Base-by-base conservation (phyloP, 2,329 filamentous ascomycete genomes). In the Lachnellula occidentalis region DNA sequence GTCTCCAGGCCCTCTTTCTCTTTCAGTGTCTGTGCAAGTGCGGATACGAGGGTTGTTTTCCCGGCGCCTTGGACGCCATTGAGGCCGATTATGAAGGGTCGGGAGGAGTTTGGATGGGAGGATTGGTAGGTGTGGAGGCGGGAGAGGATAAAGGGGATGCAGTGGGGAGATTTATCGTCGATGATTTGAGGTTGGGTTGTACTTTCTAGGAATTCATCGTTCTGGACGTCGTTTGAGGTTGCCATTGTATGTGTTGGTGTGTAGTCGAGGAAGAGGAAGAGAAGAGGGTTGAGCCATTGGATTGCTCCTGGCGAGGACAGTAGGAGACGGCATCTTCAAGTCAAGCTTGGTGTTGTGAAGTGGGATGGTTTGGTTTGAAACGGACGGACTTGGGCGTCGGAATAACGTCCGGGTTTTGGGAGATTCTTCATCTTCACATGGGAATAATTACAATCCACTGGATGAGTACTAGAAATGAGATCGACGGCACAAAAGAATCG, bases 41-140 rank as follows among this genome's bases (percentile, higher is more conserved):
- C 77, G 37, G 78, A 78, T 37, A 92, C 91, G 65, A 96, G 80
- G 12, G 92, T 95, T 3, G 92, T 95, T 75, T 97, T 96, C 62
- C 92, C 92, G 37, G 89, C 87, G 57, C 92, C 92, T 73, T 96
- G 92, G 27, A 96, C 83, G 57, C 92, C 92, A 65, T 95, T 95
- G 65, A 97, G 80, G 46, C 91, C 92, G 59, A 96, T 79, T 69
- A 96, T 83, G 71, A 96, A 88, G 27, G 91, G 90, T 19, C 78
- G 79, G 5, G 17, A 45, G 5, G 43, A 9, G 7, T 50, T 74
- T 21, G 64, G 55, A 67, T 58, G 39, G 66, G 67, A 39, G 64
- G 61, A 53, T 57, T 73, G 74, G 67, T 86, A 80, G 36, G 69
- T 59, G 55, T 76, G 68, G 54, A 90, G 74, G 45, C 78, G 80